Conservation (phyloP, 1,139 yeast species). For the Diutina siamensis region DNA sequence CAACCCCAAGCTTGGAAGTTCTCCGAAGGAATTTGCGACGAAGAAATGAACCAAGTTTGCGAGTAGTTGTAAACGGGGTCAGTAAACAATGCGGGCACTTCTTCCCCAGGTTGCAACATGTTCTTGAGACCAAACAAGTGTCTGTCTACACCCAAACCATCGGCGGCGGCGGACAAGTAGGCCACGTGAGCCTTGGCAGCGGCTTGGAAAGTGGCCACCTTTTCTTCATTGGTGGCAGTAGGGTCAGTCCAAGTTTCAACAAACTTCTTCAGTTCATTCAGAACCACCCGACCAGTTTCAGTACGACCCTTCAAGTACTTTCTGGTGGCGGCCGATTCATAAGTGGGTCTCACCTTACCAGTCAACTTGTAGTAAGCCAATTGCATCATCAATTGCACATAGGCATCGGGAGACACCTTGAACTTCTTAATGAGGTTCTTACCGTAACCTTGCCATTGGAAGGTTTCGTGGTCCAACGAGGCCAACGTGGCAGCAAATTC, state of each 20-base stretch:
- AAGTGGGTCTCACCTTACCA: constrained; percentile 80
- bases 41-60: constrained; percentile 73
- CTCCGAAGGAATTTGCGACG: constrained; percentile 86
- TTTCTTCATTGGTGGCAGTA: constrained; percentile 41
- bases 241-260: constrained; percentile 67
- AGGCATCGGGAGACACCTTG: constrained; percentile 70
- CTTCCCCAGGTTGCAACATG: constrained; percentile 49
- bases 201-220: constrained; percentile 55
- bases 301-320: constrained; percentile 85
- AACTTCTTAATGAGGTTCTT: constrained; percentile 57
- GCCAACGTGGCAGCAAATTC: constrained; percentile 42
- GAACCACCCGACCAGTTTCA: constrained; percentile 87
- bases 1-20: constrained; percentile 91
- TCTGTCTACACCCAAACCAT: constrained; percentile 87
- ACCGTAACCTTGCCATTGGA: constrained; percentile 67
- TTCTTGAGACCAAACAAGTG: constrained; percentile 85
- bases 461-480: constrained; percentile 48
- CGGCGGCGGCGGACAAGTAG: constrained; percentile 68
- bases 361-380: constrained; percentile 70
- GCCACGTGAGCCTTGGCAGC: constrained; percentile 70
- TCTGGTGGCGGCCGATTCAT: constrained; percentile 93
- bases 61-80: constrained; percentile 75
- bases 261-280: constrained; percentile 61
- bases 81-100: constrained; percentile 56
- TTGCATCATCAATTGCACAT: constrained; percentile 65